These are phyloP conservation scores for Citeromyces matritensis DNA, from an alignment of 805 yeast species.

Conservation along the genomic window DNA sequence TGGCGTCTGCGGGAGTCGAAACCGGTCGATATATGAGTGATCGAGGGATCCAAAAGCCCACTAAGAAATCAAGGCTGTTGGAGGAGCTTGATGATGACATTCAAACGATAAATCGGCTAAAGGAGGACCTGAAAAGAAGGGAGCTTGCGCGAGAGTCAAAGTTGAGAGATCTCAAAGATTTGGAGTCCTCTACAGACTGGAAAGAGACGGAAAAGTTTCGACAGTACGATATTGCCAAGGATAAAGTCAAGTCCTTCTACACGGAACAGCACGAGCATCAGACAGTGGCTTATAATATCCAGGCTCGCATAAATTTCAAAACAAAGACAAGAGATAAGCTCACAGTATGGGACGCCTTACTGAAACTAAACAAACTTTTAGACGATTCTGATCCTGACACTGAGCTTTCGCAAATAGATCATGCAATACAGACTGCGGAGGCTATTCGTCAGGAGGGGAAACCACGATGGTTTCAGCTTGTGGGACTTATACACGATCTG, in stretches of 20 bases:
- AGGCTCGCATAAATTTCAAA: conserved; percentile 58
- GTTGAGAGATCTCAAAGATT: conserved; percentile 1
- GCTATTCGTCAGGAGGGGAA: conserved; percentile 52
- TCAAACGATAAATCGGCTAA: conserved; percentile 21
- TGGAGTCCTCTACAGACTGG: conserved; percentile 2
- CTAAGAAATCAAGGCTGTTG: conserved; percentile 11
- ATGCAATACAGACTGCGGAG: conserved; percentile 64
- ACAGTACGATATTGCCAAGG: conserved; percentile 56
- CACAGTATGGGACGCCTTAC: conserved; percentile 62
- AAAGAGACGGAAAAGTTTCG: conserved; percentile 24
- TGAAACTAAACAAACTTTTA: conserved; percentile 40
- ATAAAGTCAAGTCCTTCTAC: conserved; percentile 50
- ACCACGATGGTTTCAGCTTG: conserved; percentile 67
- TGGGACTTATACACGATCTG: conserved; percentile 57
- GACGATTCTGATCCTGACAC: conserved; percentile 72
- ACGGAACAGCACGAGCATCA: conserved; percentile 55
- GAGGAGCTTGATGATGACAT: conserved; percentile 27
- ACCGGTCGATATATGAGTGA: no score
- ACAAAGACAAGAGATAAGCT: conserved; percentile 50
- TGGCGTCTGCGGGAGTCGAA: no score
- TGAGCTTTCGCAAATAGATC: conserved; percentile 60
- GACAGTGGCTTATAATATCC: conserved; percentile 59
- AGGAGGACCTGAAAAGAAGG: conserved; percentile 12
- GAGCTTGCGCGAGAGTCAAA: conserved; percentile 5
- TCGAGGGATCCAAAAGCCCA: no score